phyloP scores from a whole-genome alignment of 352 stramenopile genomes.

The Phytopythium aichiense region DNA sequence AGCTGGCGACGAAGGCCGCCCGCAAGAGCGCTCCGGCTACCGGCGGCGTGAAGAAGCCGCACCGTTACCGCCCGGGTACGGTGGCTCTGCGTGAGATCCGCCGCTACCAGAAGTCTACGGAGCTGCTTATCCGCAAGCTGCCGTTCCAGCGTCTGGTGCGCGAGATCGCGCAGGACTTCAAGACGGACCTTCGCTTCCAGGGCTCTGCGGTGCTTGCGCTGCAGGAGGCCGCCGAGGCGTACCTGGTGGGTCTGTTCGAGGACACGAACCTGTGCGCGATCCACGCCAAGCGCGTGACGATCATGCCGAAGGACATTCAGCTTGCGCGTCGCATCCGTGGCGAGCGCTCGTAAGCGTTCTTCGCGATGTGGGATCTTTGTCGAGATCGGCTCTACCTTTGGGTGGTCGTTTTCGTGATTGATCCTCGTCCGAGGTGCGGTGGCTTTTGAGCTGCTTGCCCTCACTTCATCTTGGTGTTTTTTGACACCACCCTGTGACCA shows the following conservation, averaged over 20 bases:
- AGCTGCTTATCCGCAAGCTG: conserved; percentile 96
- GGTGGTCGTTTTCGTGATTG: neutral
- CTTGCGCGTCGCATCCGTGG: conserved; percentile 92
- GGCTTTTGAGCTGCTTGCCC: neutral
- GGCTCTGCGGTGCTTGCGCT: conserved; percentile 80
- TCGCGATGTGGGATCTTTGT: too few species aligned
- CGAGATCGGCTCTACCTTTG: neutral
- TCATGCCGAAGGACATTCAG: conserved; percentile 96
- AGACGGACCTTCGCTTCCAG: conserved; percentile 89
- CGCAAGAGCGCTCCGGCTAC: conserved; percentile 90
- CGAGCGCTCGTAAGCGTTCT: conserved; percentile 61
- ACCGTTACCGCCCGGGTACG: conserved; percentile 85
- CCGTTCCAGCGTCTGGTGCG: conserved; percentile 95
- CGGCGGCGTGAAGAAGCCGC: conserved; percentile 93
- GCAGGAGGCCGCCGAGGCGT: conserved; percentile 85
- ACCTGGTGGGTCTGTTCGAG: conserved; percentile 83
- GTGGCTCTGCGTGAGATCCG: conserved; percentile 95
- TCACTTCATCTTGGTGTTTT: conserved; percentile 32
- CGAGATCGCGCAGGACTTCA: conserved; percentile 87
- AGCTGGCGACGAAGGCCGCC: conserved; percentile 91
- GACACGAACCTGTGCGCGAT: conserved; percentile 94
- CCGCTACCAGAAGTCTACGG: conserved; percentile 95
- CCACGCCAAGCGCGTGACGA: conserved; percentile 92
- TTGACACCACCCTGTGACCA: conserved; percentile 28
- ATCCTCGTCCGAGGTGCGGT: neutral